Conservation (phyloP, 805 yeast species). For the Barnettozyma wickerhamii region DNA sequence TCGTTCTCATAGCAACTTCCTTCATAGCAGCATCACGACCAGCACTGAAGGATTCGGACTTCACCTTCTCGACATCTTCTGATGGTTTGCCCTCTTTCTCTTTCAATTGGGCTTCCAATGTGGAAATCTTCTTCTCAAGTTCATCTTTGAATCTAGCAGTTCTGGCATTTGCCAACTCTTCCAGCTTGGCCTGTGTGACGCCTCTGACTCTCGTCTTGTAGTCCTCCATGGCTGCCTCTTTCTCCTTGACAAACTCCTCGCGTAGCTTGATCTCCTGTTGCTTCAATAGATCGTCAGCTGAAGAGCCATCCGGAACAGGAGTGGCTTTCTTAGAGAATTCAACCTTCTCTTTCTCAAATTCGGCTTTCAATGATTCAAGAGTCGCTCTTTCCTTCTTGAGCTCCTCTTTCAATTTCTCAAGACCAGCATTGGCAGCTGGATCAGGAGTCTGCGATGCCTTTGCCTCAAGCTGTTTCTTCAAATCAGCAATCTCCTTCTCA, state of each 20-base stretch:
- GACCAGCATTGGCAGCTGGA: constrained; percentile 2
- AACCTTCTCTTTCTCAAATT: constrained; percentile 19
- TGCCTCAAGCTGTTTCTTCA: constrained; percentile 10
- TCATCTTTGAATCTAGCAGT: constrained; percentile 27
- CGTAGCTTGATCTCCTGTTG: constrained; percentile 23
- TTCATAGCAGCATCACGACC: constrained; percentile 25
- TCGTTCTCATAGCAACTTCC: constrained; percentile 35
- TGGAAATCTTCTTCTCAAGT: constrained; percentile 26
- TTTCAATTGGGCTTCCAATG: constrained; percentile 24
- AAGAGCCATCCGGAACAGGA: background rate
- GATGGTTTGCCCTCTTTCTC: background rate
- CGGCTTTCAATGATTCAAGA: constrained; percentile 11
- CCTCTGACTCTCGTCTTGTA: constrained; percentile 32
- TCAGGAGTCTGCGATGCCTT: constrained; percentile 11
- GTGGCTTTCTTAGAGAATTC: constrained; percentile 12
- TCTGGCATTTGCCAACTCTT: constrained; percentile 21
- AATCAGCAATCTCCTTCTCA: constrained; percentile 10
- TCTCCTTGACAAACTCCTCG: constrained; percentile 25
- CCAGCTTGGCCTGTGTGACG: constrained; percentile 33
- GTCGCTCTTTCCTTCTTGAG: constrained; percentile 1
- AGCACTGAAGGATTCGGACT: constrained; percentile 16
- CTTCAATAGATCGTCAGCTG: constrained; percentile 13
- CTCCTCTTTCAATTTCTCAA: constrained; percentile 8
- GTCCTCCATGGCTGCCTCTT: constrained; percentile 22
- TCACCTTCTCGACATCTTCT: constrained; percentile 22